These are phyloP conservation scores for Nymphaea thermarum DNA, from an alignment of 164 flowering plant genomes.

Conservation along the genomic window DNA sequence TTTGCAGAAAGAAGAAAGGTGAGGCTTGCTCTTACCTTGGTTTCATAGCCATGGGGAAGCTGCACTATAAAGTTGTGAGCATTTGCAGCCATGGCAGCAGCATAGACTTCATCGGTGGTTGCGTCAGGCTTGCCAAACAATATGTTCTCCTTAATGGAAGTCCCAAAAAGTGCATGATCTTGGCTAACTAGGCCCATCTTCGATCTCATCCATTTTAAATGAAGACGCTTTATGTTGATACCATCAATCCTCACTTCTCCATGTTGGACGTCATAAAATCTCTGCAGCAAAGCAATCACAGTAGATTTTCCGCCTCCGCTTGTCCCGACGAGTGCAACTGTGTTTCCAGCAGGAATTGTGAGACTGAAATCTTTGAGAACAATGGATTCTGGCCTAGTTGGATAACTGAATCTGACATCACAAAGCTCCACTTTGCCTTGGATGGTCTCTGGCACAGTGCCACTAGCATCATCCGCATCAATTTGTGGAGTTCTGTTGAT, in stretches of 20 bases:
- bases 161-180: conserved; percentile 80
- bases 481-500: conserved; percentile 61
- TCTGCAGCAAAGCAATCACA: conserved; percentile 52
- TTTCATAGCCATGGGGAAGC: conserved; percentile 88
- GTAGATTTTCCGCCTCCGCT: conserved; percentile 97
- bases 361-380: conserved; percentile 69
- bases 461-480: conserved; percentile 48
- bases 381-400: conserved; percentile 61
- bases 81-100: conserved; percentile 83
- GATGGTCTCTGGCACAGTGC: conserved; percentile 32
- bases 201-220: conserved; percentile 68
- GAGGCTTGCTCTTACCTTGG: conserved; percentile 35
- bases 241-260: conserved; percentile 68
- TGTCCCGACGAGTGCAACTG: conserved; percentile 80
- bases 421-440: conserved; percentile 49
- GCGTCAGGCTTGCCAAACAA: conserved; percentile 80
- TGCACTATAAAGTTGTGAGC: conserved; percentile 83
- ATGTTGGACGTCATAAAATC: conserved; percentile 63
- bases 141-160: conserved; percentile 71
- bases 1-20: not conserved
- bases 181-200: conserved; percentile 93
- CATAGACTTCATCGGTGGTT: conserved; percentile 61
- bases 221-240: conserved; percentile 35
- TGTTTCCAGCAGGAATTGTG: conserved; percentile 57
- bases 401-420: conserved; percentile 56